Conservation (phyloP, 176 grass and related monocot genomes). For the Pharus latifolius region DNA sequence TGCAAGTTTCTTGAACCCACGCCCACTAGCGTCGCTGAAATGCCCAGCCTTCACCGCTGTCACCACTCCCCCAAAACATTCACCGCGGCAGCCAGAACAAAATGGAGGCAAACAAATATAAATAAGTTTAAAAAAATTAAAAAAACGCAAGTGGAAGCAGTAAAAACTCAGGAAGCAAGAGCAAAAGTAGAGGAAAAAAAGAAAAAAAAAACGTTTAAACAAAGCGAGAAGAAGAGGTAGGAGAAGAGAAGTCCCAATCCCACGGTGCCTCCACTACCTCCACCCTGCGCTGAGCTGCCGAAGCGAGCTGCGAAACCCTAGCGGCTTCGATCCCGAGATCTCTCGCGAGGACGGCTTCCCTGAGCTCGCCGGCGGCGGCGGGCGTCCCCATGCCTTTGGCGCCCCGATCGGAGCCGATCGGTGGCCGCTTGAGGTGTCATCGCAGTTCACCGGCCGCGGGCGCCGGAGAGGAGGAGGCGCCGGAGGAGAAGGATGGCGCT, state of each 20-base stretch:
- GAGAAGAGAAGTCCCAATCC: conserved; percentile 35
- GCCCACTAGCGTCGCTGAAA: accelerated
- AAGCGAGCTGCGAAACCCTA: conserved; percentile 4
- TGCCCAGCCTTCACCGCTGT: conserved; percentile 10
- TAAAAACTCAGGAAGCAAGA: conserved; percentile 26
- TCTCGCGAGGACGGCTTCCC: not conserved
- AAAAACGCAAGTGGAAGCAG: conserved; percentile 1
- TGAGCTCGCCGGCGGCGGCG: conserved; percentile 9
- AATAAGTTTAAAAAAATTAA: not conserved
- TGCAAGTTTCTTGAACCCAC: not conserved
- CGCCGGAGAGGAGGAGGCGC: not conserved
- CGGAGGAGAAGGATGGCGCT: conserved; percentile 63
- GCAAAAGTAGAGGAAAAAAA: not conserved
- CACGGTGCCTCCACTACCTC: conserved; percentile 30
- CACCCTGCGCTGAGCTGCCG: not conserved
- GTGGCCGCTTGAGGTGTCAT: conserved; percentile 22
- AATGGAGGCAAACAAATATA: not conserved
- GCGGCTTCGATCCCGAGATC: conserved; percentile 26
- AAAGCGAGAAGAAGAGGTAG: conserved; percentile 13
- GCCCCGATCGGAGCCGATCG: conserved; percentile 40
- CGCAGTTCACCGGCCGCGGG: conserved; percentile 1
- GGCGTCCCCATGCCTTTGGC: conserved; percentile 42
- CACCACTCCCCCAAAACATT: conserved; percentile 5
- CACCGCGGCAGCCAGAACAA: not conserved
- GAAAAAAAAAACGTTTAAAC: conserved; percentile 23